Evolutionary conservation across 768 basidiomycete species (phyloP), one percentile per base, ranked within the genome.

Genomic region (Kwoniella dendrophila): DNA sequence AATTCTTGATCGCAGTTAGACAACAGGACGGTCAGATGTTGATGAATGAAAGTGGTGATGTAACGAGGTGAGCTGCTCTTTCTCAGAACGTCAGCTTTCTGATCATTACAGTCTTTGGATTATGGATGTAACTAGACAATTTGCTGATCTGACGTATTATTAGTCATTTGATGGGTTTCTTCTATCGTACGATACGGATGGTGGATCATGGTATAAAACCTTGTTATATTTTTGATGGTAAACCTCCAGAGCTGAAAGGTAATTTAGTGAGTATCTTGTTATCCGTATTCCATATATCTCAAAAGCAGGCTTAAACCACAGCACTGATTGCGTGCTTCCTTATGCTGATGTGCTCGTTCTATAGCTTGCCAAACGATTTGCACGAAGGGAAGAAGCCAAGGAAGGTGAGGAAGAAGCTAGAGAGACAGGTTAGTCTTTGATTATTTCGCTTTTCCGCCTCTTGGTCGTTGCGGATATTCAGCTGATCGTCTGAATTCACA

Each of bases 181-280:
- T 99, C 82, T 97, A 97, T 74, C 85, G 94, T 38, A 99, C 96
- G 0, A 90, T 99, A 62, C 85, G 96, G 24, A 98, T 99, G 78
- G 94, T 94, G 18, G 96, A 99, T 81, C 95, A 98, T 68, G 96
- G 96, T 3, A 92, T 99, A 76, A 99, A 99, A 74, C 94, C 95
- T 0, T 89, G 89, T 33, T 98, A 98, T 79, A 92, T 99, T 33
- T 99, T 99, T 68, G 96, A 99, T 79, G 96, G 96, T 22, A 95
- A 94, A 79, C 96, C 96, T 1, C 96, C 96, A 47, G 93, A 97
- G 71, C 80, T 99, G 81, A 99, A 99, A 82, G 88, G 92, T 59
- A 92, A 92, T 53, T 93, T 98, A 73, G 95, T 99, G 73, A 74
- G 92, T 88, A 14, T 33, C 32, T 27, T 52, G 50, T 60, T 29